These are phyloP conservation scores for Neofusicoccum laricinum DNA, from an alignment of 2,329 filamentous ascomycete genomes.

Conservation along the genomic window DNA sequence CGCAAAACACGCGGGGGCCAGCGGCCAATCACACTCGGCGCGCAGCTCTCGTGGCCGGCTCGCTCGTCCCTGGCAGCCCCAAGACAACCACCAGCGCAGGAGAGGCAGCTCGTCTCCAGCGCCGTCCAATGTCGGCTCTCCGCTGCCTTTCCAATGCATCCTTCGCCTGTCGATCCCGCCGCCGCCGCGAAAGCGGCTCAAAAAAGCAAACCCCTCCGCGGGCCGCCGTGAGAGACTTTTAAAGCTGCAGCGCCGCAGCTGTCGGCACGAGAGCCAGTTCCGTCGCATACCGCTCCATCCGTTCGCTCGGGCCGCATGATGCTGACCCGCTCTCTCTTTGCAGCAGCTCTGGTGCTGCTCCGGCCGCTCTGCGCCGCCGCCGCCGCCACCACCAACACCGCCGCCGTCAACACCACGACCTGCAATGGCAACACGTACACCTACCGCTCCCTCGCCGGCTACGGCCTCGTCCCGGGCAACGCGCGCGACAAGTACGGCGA, in stretches of 20 bases:
- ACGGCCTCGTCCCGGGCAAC: slow-evolving; percentile 58
- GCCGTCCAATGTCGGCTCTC: neutral
- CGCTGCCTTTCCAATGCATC: neutral
- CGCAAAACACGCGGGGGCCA: neutral
- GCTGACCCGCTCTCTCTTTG: neutral
- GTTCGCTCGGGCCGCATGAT: neutral
- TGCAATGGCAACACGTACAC: slow-evolving; percentile 62
- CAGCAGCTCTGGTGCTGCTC: neutral
- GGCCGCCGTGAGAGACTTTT: neutral
- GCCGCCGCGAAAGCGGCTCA: neutral
- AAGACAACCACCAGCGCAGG: neutral
- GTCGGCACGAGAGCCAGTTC: neutral
- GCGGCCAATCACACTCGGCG: neutral
- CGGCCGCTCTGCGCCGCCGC: neutral
- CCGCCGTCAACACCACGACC: slow-evolving; percentile 31
- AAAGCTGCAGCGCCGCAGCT: neutral
- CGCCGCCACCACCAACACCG: neutral
- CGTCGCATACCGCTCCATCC: too few species aligned
- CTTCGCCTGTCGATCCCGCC: neutral
- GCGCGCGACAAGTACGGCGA: slow-evolving; percentile 66
- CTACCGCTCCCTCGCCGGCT: slow-evolving; percentile 67
- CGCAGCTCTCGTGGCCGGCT: neutral
- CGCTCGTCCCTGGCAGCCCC: neutral
- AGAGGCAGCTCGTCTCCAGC: slow-evolving; percentile 2
- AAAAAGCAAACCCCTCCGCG: neutral